These are phyloP conservation scores for Termitomyces sp. DNA, from an alignment of 768 basidiomycete species.

Conservation along the genomic window DNA sequence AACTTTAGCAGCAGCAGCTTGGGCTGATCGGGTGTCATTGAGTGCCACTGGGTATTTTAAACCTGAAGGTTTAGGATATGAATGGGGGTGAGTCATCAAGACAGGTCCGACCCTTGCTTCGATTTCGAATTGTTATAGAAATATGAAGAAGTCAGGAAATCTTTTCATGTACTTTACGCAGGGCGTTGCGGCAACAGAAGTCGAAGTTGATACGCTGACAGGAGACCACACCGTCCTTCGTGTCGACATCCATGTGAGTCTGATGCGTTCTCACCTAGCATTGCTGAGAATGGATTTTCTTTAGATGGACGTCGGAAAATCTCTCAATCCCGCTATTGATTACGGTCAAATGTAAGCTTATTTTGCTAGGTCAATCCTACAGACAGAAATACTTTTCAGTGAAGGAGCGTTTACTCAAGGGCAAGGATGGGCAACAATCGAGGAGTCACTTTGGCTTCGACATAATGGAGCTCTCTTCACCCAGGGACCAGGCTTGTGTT, in stretches of 20 bases:
- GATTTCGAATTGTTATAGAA: not conserved
- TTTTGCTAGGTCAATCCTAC: not conserved
- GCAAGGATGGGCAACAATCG: conserved; percentile 15
- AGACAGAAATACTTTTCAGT: not conserved
- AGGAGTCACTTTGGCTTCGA: conserved; percentile 15
- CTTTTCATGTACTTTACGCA: conserved; percentile 15
- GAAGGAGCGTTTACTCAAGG: conserved; percentile 15
- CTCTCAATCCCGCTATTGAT: conserved; percentile 14
- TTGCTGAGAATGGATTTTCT: not conserved
- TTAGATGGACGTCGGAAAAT: conserved; percentile 15
- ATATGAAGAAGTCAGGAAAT: conserved; percentile 13
- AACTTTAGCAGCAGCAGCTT: conserved; percentile 10
- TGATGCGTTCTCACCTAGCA: not conserved
- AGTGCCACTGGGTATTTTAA: conserved; percentile 12
- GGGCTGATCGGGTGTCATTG: conserved; percentile 11
- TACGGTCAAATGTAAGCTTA: conserved; percentile 13
- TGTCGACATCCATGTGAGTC: conserved; percentile 11
- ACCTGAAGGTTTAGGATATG: conserved; percentile 10
- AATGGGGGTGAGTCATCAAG: conserved; percentile 10
- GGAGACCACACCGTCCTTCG: conserved; percentile 15
- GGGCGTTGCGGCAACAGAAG: conserved; percentile 14
- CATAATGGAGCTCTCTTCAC: conserved; percentile 15
- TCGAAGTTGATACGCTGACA: conserved; percentile 12
- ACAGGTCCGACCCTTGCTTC: not conserved
- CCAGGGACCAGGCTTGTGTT: conserved; percentile 7